Conservation (phyloP, 2,329 filamentous ascomycete genomes). For the Teratosphaeria epicoccoides region DNA sequence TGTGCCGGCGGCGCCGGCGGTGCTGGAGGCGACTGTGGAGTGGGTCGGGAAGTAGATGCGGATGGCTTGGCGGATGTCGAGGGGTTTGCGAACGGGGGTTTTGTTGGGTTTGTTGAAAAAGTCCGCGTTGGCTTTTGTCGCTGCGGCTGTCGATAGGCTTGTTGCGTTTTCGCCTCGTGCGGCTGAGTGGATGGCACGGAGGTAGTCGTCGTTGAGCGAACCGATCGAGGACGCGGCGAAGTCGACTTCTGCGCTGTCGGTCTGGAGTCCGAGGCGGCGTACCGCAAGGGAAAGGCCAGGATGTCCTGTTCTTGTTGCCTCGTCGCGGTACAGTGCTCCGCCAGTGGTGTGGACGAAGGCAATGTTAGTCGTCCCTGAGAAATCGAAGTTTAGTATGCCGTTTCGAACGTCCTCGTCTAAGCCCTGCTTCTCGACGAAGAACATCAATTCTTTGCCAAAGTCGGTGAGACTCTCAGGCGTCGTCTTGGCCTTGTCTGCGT, state of each 20-base stretch:
- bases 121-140: constrained; percentile 12
- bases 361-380: constrained; percentile 57
- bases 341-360: constrained; percentile 74
- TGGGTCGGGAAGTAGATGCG: constrained; percentile 73
- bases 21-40: constrained; percentile 41
- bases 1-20: constrained; percentile 54
- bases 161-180: constrained; percentile 38
- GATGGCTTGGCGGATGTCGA: constrained; percentile 42
- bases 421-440: constrained; percentile 58
- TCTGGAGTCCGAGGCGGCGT: constrained; percentile 47
- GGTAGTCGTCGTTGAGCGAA: constrained; percentile 56
- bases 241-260: constrained; percentile 37
- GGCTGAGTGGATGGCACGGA: constrained; percentile 50
- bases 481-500: constrained; percentile 23
- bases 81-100: constrained; percentile 12
- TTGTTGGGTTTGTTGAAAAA: constrained; percentile 13
- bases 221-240: constrained; percentile 75
- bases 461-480: constrained; percentile 30
- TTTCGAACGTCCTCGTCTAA: constrained; percentile 53
- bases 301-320: constrained; percentile 52
- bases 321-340: constrained; percentile 25
- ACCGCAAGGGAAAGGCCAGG: constrained; percentile 63
- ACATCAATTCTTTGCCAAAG: constrained; percentile 61
- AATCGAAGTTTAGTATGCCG: constrained; percentile 72
- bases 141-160: constrained; percentile 6